Base-by-base conservation (phyloP, 495 filamentous ascomycete genomes). In the Parmelia sp. region DNA sequence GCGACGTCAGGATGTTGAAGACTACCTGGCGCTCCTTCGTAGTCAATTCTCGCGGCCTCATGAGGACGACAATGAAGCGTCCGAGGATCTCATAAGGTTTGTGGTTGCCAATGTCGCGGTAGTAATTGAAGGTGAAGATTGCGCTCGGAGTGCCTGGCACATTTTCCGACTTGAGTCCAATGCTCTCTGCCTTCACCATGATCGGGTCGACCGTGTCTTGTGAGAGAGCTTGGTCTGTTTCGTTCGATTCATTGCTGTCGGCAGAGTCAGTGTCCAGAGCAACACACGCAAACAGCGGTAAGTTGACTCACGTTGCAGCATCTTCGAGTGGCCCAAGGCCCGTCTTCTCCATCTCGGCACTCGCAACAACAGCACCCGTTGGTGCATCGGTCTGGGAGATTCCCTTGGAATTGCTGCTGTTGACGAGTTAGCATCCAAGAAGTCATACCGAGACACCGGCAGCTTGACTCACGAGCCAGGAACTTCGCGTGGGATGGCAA, bases 1-100 rank as follows among this genome's bases (percentile, higher is more conserved):
- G 15, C 8, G 66, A 58, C 17, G 42, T 60, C 17, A 68, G 42
- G 36, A 68, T 68, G 51, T 58, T 31, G 4, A 37, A 35, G 0
- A 68, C 29, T 0, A 59, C 35, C 5, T 68, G 47, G 7, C 21
- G 31, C 23, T 68, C 62, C 2, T 61, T 42, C 25, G 27, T 29
- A 21, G 9, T 53, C 42, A 68, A 33, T 19, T 11, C 27, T 5
- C 61, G 44, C 11, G 27, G 12, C 3, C 56, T 57, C 21, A 47
- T 40, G 29, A 63, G 51, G 3, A 14, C 40, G 25, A 59, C 53
- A 3, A 53, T 67, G 11, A 35, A 44, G 27, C 21, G 3, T 9
- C 42, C 53, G 3, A 67, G 17, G 1, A 67, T 42, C 25, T 14
- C 25, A n/a, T 36, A 17, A 23, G 56, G 59, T 15, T 40, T 12